Conservation (phyloP, 1,284 basidiomycete species). For the Ceratorhiza oryzae-sativae region DNA sequence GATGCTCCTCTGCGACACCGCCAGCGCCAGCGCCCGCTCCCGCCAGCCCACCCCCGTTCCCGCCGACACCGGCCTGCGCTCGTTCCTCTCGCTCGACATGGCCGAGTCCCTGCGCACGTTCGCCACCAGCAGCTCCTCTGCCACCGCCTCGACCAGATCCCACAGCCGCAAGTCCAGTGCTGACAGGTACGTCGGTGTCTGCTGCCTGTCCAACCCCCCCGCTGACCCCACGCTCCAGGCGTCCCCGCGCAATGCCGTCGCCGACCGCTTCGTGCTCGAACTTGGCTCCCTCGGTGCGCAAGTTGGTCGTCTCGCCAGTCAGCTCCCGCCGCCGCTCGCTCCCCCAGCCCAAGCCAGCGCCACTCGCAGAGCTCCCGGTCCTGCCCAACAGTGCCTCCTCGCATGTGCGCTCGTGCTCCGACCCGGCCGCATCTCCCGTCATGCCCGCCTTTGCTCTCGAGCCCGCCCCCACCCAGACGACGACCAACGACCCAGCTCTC, state of each 20-base stretch:
- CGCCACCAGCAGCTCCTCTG: background rate
- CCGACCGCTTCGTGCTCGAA: background rate
- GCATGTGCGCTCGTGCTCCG: constrained; percentile 24
- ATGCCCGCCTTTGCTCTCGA: background rate
- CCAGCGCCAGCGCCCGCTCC: background rate
- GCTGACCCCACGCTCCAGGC: constrained; percentile 1
- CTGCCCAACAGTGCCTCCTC: constrained; percentile 3
- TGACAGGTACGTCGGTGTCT: background rate
- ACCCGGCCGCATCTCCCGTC: background rate
- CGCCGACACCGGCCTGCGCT: constrained; percentile 14
- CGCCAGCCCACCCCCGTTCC: background rate
- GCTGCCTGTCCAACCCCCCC: background rate
- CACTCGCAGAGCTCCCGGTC: constrained; percentile 14
- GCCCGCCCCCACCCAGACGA: background rate
- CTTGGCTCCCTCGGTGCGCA: background rate
- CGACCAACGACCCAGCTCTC: background rate
- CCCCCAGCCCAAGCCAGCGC: constrained; percentile 39
- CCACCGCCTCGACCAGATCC: constrained; percentile 1
- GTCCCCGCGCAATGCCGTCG: background rate
- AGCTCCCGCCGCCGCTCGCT: constrained; percentile 37
- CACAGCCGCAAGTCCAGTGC: constrained; percentile 1
- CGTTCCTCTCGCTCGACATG: constrained; percentile 40
- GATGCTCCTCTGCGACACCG: constrained; percentile 34
- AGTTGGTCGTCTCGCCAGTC: background rate
- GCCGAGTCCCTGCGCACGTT: constrained; percentile 36